These are phyloP conservation scores for Casuarina glauca DNA, from an alignment of 306 rosid genomes.

Conservation along the genomic window DNA sequence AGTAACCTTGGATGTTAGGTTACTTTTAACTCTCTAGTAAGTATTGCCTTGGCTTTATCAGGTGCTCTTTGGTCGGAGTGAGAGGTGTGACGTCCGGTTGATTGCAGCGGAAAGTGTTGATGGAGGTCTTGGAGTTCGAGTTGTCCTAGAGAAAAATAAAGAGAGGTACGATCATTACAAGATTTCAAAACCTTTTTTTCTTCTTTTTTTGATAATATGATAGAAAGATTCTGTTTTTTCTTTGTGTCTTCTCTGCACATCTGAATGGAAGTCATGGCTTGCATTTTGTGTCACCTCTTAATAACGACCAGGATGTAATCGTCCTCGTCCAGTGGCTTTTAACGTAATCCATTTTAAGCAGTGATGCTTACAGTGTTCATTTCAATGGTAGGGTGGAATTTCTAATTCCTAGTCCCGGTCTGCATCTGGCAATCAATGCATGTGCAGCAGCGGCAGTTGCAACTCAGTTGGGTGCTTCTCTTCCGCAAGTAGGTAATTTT, in stretches of 20 bases:
- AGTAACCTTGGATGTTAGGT: background rate
- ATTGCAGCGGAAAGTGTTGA: slow-evolving; percentile 20
- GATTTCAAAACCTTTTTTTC: background rate
- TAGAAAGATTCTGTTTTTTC: background rate
- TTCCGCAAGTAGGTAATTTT: slow-evolving; percentile 17
- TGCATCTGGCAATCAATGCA: slow-evolving; percentile 32
- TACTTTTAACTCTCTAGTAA: background rate
- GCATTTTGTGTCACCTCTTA: background rate
- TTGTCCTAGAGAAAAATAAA: slow-evolving; percentile 23
- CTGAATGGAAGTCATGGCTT: background rate
- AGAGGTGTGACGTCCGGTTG: slow-evolving; percentile 30
- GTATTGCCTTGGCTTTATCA: slow-evolving; percentile 17
- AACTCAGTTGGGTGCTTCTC: slow-evolving; percentile 30
- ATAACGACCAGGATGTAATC: background rate
- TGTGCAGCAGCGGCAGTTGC: slow-evolving; percentile 42
- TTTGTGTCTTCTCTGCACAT: background rate
- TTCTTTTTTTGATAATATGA: background rate
- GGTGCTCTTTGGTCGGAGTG: slow-evolving; percentile 36
- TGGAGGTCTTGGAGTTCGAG: slow-evolving; percentile 31
- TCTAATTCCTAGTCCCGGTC: slow-evolving; percentile 31
- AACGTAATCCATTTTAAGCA: background rate
- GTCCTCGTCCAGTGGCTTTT: too few species aligned
- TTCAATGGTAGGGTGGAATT: slow-evolving; percentile 26
- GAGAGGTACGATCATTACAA: slow-evolving; percentile 26
- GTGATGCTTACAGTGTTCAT: background rate